These are phyloP conservation scores for Fusarium luffae DNA, from an alignment of 2,329 filamentous ascomycete genomes.

Conservation along the genomic window DNA sequence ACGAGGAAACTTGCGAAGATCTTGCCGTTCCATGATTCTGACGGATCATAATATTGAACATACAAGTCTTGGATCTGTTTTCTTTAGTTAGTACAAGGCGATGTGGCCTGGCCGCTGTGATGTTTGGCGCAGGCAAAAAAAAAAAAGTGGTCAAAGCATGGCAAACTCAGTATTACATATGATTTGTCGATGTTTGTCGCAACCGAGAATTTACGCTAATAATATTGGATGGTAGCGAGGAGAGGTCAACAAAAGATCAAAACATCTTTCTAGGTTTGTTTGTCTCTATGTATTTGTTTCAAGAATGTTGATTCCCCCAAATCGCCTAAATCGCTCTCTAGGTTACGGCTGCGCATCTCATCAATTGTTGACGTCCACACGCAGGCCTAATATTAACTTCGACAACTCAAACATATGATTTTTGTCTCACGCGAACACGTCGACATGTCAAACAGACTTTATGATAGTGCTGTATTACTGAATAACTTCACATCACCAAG, in stretches of 20 bases:
- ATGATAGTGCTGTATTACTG: background rate
- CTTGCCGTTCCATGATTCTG: conserved; percentile 54
- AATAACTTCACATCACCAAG: conserved; percentile 47
- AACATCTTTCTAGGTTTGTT: background rate
- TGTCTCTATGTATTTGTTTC: too few species aligned
- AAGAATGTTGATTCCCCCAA: background rate
- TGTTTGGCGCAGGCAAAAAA: conserved; percentile 17
- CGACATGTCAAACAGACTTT: background rate
- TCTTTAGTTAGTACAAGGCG: background rate
- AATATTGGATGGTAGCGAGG: background rate
- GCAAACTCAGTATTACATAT: background rate
- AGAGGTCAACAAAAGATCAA: background rate
- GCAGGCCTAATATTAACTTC: too few species aligned
- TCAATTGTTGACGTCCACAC: background rate
- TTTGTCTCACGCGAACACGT: background rate
- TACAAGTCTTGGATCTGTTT: background rate
- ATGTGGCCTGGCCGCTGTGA: background rate
- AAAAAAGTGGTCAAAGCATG: conserved; percentile 29
- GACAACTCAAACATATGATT: background rate
- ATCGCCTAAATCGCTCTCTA: background rate
- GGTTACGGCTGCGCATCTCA: background rate
- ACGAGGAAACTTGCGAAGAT: conserved; percentile 62
- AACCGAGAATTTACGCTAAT: background rate
- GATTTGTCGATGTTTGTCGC: conserved; percentile 7
- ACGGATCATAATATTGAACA: conserved; percentile 2